Conservation (phyloP, 2,329 filamentous ascomycete genomes). For the Phyllosticta capitalensis region DNA sequence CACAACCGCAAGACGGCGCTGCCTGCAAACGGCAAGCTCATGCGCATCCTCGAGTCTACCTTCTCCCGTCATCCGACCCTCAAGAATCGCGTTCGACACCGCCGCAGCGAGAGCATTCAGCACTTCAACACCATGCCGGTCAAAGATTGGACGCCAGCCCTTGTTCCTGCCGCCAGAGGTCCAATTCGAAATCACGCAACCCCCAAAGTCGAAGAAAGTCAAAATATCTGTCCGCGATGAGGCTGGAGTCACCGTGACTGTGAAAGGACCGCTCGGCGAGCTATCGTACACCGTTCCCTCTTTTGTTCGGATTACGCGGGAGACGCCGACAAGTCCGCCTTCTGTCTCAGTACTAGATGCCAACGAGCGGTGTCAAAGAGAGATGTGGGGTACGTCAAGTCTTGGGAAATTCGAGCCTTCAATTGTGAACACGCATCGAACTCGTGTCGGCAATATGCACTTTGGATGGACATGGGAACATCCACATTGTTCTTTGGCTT, state of each 20-base stretch:
- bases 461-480: not conserved
- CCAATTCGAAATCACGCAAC: constrained; percentile 57
- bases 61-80: constrained; percentile 46
- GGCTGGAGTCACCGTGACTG: constrained; percentile 57
- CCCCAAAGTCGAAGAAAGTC: constrained; percentile 47
- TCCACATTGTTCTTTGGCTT: not conserved
- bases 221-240: constrained; percentile 52
- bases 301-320: constrained; percentile 64
- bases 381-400: constrained; percentile 78
- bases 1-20: constrained; percentile 50
- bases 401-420: not conserved
- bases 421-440: not conserved
- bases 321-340: constrained; percentile 53
- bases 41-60: constrained; percentile 30
- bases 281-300: constrained; percentile 69
- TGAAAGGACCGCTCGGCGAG: constrained; percentile 72
- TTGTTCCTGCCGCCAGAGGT: constrained; percentile 45
- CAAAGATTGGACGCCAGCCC: constrained; percentile 72
- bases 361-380: constrained; percentile 63
- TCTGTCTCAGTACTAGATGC: constrained; percentile 61
- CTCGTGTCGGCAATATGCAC: no score
- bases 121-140: constrained; percentile 54
- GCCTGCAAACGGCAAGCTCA: constrained; percentile 42
- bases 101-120: constrained; percentile 52
- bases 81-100: not conserved